A percentile compares a stretch with the other conserved stretches of the same genome.
These are phyloP conservation scores for Termitomyces sp. DNA, from an alignment of 768 basidiomycete genomes.

Conservation along the genomic window DNA sequence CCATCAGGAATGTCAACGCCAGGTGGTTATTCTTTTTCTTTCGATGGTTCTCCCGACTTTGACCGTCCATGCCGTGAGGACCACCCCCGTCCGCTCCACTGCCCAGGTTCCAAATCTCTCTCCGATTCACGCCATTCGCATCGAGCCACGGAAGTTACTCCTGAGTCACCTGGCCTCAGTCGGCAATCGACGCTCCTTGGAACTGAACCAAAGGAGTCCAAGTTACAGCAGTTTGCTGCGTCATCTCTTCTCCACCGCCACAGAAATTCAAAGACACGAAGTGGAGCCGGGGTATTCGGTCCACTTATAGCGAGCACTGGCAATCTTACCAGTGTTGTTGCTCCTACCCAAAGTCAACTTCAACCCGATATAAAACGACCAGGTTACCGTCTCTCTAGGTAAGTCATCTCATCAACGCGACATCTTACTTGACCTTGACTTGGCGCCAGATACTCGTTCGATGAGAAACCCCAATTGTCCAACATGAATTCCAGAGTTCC, in stretches of 20 bases:
- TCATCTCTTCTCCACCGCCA: constrained; percentile 2
- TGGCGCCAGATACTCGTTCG: constrained; percentile 20
- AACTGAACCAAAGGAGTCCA: not conserved
- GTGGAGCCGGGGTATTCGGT: constrained; percentile 61
- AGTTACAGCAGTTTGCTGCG: not conserved
- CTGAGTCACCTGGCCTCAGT: constrained; percentile 2
- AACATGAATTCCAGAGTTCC: not conserved
- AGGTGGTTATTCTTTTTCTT: not conserved
- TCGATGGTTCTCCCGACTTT: not conserved
- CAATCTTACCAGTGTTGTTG: constrained; percentile 57
- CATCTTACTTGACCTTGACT: not conserved
- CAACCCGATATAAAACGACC: constrained; percentile 57
- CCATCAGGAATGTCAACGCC: constrained; percentile 19
- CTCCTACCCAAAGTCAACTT: constrained; percentile 44
- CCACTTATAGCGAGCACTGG: constrained; percentile 70
- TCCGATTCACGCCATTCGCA: not conserved
- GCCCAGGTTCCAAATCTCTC: not conserved
- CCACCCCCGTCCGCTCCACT: not conserved
- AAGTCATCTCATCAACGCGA: not conserved
- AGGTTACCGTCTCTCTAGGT: constrained; percentile 67
- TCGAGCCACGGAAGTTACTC: not conserved
- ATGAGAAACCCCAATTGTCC: constrained; percentile 9
- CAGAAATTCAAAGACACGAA: constrained; percentile 33
- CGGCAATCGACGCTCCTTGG: not conserved
- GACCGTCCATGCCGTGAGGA: not conserved